phyloP scores from a whole-genome alignment of 1,284 basidiomycete genomes.

The Ceratobasidium sp. region DNA sequence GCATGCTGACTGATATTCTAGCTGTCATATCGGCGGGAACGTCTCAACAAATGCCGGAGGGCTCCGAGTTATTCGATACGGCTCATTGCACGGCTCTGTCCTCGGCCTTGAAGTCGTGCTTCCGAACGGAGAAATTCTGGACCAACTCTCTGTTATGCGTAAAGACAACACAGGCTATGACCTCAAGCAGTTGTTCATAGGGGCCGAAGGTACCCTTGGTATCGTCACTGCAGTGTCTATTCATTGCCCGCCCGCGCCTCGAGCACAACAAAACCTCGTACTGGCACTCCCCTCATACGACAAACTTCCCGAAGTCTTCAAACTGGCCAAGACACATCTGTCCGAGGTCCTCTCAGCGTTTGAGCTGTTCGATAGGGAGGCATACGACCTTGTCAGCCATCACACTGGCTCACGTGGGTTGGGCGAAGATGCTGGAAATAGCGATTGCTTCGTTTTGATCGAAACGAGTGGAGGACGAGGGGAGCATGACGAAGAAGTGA shows the following conservation, averaged over 20 bases:
- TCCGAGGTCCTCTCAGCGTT: constrained; percentile 98
- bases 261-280: constrained; percentile 75
- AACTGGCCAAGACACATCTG: constrained; percentile 69
- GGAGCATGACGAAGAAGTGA: constrained; percentile 94
- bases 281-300: constrained; percentile 76
- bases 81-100: constrained; percentile 93
- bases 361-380: constrained; percentile 92
- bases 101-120: constrained; percentile 97
- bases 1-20: constrained; percentile 47
- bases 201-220: constrained; percentile 95
- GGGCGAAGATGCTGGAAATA: constrained; percentile 72
- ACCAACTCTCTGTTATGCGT: constrained; percentile 82
- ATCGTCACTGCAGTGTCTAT: constrained; percentile 96
- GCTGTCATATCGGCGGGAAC: constrained; percentile 98
- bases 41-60: constrained; percentile 98
- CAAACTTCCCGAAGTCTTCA: constrained; percentile 74
- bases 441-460: constrained; percentile 89
- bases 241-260: constrained; percentile 87
- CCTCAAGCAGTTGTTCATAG: constrained; percentile 98
- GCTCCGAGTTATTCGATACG: constrained; percentile 91
- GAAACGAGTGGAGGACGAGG: constrained; percentile 95
- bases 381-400: constrained; percentile 77
- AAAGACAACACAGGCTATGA: constrained; percentile 99
- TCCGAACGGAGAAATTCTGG: constrained; percentile 94
- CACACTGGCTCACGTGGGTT: constrained; percentile 73